phyloP scores from a whole-genome alignment of 345 rosid species.

The Nasturtium officinale region DNA sequence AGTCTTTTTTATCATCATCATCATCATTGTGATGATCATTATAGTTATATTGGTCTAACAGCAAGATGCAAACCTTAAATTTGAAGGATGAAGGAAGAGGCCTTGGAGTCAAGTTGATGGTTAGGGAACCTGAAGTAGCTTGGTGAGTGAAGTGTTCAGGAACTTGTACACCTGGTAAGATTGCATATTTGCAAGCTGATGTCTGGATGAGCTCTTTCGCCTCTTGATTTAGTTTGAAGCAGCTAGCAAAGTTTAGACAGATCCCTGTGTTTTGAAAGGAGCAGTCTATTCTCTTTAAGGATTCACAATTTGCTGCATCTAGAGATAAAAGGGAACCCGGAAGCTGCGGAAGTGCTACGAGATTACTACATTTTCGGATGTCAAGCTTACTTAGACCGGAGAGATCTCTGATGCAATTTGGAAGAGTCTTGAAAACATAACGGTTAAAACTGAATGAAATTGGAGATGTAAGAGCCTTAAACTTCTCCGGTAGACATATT shows the following conservation, averaged over 20 bases:
- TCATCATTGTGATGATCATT: no score
- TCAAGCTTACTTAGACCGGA: neutral
- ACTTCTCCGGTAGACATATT: constrained; percentile 5
- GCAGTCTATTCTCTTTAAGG: constrained; percentile 2
- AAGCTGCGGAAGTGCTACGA: constrained; percentile 12
- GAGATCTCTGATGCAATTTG: constrained; percentile 5
- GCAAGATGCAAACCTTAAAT: constrained; percentile 24
- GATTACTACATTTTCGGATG: neutral
- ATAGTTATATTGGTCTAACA: no score
- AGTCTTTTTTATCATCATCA: no score
- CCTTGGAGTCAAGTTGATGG: neutral
- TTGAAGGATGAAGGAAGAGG: neutral
- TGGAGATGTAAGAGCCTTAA: neutral
- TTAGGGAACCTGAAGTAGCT: neutral
- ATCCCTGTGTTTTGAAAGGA: neutral
- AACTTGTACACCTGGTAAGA: constrained; percentile 25
- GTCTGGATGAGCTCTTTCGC: constrained; percentile 15
- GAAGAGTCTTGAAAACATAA: neutral
- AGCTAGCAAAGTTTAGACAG: constrained; percentile 1
- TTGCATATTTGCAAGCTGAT: constrained; percentile 2
- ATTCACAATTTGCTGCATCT: neutral
- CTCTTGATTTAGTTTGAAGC: constrained; percentile 9
- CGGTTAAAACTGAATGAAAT: neutral
- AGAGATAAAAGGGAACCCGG: neutral
- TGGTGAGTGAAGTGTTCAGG: constrained; percentile 6